Base-by-base conservation (phyloP, 345 rosid genomes). In the Populus tremula region DNA sequence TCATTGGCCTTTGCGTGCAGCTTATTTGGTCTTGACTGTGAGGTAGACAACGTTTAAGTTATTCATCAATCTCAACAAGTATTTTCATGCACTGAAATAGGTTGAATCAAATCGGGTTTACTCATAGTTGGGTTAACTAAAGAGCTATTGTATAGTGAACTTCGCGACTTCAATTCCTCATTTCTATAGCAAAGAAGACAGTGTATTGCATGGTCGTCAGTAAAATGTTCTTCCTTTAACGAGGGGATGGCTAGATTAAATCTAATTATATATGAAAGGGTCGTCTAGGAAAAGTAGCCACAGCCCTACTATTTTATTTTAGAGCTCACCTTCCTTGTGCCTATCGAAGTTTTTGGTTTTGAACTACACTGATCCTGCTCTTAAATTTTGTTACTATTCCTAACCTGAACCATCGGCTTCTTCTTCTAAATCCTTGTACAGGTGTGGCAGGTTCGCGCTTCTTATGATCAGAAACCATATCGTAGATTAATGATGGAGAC, bases 381-480 rank as follows among this genome's bases (percentile, higher is more conserved):
- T 47, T 47, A 47, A 47, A 67, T 7, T 31, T 69, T 10, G 50
- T 35, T 16, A 6, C 2, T 8, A 39, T 29, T 14, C 23, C 25
- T 5, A 29, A 18, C 36, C 4, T 27, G 71, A 73, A 21, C 43
- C 69, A 53, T 20, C 56, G 64, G 8, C 5, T 1, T 69, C 47
- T 38, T 31, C 12, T 9, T 67, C 36, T 53, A 39, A 33, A 73
- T 71, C 70, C 33, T 41, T 62, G 8, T 73, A 23, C 66, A 94
- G 98, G 98, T 95, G 71, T 95, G 98, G 99, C 99, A 93, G 85
- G 98, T 95, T 67, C 96, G 97, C 14, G 97, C 97, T 59, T 95
- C 99, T 0, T 95, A 88, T 59, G 91, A 95, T 82, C 92, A 89
- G 85, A 95, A 95, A 85, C 99, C 99, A 69, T 95, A 93, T 78